Base-by-base conservation (phyloP, 176 grass and related monocot genomes). In the Saccharum spontaneum region DNA sequence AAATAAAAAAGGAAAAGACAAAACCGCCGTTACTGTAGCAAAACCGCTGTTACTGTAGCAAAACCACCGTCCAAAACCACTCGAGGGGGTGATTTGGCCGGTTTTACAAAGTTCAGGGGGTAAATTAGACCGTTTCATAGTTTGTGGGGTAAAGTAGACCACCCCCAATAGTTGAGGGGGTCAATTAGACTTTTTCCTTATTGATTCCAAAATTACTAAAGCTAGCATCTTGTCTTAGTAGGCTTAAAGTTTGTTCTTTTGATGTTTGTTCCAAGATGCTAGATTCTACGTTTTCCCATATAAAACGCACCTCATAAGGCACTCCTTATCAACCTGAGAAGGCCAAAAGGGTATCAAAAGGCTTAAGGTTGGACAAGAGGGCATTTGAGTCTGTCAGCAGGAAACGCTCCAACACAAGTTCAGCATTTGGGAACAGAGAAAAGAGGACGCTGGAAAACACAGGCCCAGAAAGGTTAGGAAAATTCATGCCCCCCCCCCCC, bases 281-380 rank as follows among this genome's bases (percentile, higher is more conserved):
- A 88, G 86, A 92, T 95, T 95, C 93, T 73, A 71, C 85, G 85
- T 97, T 94, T 86, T 79, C 84, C 87, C 85, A 94, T 97, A 97
- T 94, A 97, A 97, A 80, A 81, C 85, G 85, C 49, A n/a, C 87
- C 80, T 83, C 86, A 59, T 49, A 82, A 64, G 60, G 52, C 80
- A 73, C 78, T 89, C 75, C 90, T 94, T 87, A 97, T 87, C 90
- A 92, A 88, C 83, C 67, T 89, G 77, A 90, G 89, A 92, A 94
- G 90, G 75, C 20, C 77, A 85, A 71, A 85, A 81, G 77, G 39
- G 75, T 69, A 87, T 81, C 76, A 73, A 84, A n/a, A 88, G 44
- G 78, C 88, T 79, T 85, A 81, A 79, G 73, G 68, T 82, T 14
- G 7, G 76, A 76, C 45, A 76, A 84, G 75, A 85, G 40, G 30